Percentiles rank a stretch among this genome's conserved stretches.
Evolutionary conservation across 2,329 filamentous ascomycete species (phyloP).

Genomic region (Colletotrichum viniferum): DNA sequence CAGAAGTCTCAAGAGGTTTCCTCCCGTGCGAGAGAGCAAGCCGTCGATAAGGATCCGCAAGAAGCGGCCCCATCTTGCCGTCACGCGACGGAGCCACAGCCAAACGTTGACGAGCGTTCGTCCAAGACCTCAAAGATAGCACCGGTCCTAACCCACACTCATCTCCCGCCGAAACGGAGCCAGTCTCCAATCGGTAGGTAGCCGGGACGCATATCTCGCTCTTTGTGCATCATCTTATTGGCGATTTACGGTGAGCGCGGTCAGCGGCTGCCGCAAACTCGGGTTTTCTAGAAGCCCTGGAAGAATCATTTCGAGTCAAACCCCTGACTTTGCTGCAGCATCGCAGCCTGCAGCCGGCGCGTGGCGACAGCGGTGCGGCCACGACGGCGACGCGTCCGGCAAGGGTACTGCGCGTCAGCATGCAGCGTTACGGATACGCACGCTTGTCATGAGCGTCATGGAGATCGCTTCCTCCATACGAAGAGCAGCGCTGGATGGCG

Average conservation of each 20-base stretch:
- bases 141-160: conserved; percentile 11
- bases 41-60: conserved; percentile 18
- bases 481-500: not conserved
- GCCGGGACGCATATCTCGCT: not conserved
- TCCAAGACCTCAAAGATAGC: not conserved
- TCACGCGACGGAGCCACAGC: conserved; percentile 7
- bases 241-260: not conserved
- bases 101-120: not conserved
- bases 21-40: not conserved
- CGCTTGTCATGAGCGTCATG: not conserved
- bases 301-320: not conserved
- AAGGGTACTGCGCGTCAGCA: not conserved
- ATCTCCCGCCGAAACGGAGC: conserved; percentile 20
- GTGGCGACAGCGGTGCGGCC: not conserved
- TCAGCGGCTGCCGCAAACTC: not conserved
- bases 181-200: conserved; percentile 20
- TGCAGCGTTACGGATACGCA: not conserved
- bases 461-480: not conserved
- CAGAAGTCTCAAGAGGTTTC: not conserved
- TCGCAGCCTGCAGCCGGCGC: not conserved
- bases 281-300: conserved; percentile 17
- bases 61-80: not conserved
- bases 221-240: not conserved
- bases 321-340: conserved; percentile 2
- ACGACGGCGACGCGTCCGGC: not conserved